A percentile compares a stretch with the other conserved stretches of the same genome.
phyloP scores from a whole-genome alignment of 441 rosid genomes.

The Eruca vesicaria region DNA sequence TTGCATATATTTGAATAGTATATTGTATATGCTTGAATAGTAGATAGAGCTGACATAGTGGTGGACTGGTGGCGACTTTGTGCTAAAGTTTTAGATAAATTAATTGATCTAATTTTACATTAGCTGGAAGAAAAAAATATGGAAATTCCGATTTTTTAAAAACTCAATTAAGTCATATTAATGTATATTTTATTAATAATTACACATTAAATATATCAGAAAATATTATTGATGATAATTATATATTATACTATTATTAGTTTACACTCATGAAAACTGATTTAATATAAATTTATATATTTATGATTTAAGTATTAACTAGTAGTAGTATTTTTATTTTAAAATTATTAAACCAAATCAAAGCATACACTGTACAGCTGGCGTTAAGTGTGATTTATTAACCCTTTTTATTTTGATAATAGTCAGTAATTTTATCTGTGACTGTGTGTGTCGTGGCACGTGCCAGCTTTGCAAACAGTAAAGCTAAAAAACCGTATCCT shows the following conservation, averaged over 20 bases:
- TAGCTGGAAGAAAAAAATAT: neutral
- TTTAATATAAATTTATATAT: neutral
- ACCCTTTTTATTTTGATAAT: neutral
- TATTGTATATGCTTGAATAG: neutral
- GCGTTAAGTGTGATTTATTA: neutral
- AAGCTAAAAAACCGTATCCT: constrained; percentile 38
- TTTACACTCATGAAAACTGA: neutral
- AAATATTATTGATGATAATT: no score
- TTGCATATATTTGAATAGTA: neutral
- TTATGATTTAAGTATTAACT: neutral
- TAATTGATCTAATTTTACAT: neutral
- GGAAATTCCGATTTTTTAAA: neutral
- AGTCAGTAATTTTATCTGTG: neutral
- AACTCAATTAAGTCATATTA: neutral
- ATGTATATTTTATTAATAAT: no score
- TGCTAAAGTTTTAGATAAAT: neutral
- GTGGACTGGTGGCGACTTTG: neutral
- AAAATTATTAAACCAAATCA: neutral
- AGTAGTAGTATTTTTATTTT: neutral
- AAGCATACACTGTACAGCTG: neutral
- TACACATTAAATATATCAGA: no score
- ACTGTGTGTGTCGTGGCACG: constrained; percentile 23
- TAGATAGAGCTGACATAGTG: neutral
- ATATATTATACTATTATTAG: neutral
- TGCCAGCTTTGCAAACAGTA: constrained; percentile 28